These are phyloP conservation scores for Geotrichum candidum DNA, from an alignment of 1,139 yeast species.

Conservation along the genomic window DNA sequence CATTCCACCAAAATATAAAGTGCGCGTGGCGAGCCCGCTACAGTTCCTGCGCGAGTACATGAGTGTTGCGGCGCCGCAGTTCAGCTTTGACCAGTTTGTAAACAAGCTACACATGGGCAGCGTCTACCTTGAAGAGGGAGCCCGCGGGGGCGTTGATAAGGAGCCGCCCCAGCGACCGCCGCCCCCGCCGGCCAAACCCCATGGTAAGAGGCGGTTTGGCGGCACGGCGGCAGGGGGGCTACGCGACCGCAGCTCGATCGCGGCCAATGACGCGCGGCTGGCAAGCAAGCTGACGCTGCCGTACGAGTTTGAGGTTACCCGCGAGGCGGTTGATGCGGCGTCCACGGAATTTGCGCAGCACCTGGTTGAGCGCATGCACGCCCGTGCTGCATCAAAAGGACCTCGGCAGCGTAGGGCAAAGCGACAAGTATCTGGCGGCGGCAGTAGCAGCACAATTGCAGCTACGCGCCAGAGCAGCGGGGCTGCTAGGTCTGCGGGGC, in stretches of 20 bases:
- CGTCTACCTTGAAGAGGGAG: not conserved
- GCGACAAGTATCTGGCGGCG: not conserved
- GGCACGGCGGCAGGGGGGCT: not conserved
- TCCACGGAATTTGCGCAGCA: not conserved
- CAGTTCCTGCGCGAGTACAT: not conserved
- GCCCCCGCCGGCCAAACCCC: not conserved
- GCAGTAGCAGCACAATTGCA: not conserved
- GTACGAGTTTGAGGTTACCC: not conserved
- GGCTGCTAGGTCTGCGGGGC: not conserved
- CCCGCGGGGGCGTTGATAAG: not conserved
- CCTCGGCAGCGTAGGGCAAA: not conserved
- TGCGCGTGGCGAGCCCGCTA: not conserved
- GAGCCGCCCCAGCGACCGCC: not conserved
- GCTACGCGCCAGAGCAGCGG: not conserved
- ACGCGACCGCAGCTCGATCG: not conserved
- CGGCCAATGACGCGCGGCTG: not conserved
- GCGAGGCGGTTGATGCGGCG: not conserved
- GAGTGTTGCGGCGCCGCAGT: not conserved
- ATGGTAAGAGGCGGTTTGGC: not conserved
- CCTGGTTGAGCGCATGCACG: not conserved
- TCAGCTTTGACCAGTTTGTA: not conserved
- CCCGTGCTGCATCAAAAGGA: not conserved
- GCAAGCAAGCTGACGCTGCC: not conserved
- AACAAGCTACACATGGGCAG: not conserved
- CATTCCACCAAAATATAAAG: not conserved